Evolutionary conservation across 148 eudicot genomes (phyloP).

Genomic region (Polygonum maritimum): DNA sequence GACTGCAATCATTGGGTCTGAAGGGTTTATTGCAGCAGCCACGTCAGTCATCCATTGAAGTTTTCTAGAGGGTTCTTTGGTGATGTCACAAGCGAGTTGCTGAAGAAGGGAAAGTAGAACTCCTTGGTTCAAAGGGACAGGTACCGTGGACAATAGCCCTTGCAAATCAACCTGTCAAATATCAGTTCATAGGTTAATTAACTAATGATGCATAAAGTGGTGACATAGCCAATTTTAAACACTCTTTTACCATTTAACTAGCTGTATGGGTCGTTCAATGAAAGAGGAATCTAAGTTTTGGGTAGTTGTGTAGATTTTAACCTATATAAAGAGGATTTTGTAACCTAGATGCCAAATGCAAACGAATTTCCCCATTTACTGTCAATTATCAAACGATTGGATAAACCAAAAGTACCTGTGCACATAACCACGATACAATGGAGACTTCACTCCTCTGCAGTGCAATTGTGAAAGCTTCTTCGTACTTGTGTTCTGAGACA

Average conservation of each 20-base stretch:
- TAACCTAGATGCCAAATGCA: not conserved
- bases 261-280: too few species aligned
- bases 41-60: slow-evolving; percentile 82
- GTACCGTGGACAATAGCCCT: slow-evolving; percentile 36
- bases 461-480: slow-evolving; percentile 91
- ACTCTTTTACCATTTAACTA: too few species aligned
- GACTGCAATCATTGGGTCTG: slow-evolving; percentile 64
- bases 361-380: too few species aligned
- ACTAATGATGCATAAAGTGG: not conserved
- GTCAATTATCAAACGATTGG: too few species aligned
- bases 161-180: slow-evolving; percentile 62
- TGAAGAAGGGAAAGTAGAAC: slow-evolving; percentile 91
- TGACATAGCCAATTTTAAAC: too few species aligned
- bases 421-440: slow-evolving; percentile 93
- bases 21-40: slow-evolving; percentile 60
- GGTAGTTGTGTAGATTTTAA: too few species aligned
- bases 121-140: slow-evolving; percentile 82
- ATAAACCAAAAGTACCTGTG: slow-evolving; percentile 51
- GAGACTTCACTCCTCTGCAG: slow-evolving; percentile 87
- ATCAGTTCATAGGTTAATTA: not conserved
- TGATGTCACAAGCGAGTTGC: slow-evolving; percentile 83
- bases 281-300: too few species aligned
- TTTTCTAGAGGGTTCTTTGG: slow-evolving; percentile 51
- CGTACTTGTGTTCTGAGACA: slow-evolving; percentile 70
- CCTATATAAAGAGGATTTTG: too few species aligned